Conservation (phyloP, 1,284 basidiomycete species). For the Rhodotorula mucilaginosa region DNA sequence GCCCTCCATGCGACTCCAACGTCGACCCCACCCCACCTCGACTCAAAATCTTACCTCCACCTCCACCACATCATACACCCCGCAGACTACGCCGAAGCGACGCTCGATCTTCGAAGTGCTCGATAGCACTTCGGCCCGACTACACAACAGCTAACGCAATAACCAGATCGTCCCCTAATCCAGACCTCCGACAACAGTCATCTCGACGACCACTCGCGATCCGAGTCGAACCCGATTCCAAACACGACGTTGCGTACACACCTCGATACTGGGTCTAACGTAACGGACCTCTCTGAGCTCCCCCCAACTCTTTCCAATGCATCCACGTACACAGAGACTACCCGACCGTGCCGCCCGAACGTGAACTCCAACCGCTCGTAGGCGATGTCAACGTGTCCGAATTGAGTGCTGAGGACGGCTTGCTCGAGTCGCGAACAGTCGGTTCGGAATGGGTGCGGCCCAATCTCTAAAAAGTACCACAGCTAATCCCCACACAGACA, state of each 20-base stretch:
- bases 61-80: background rate
- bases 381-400: constrained; percentile 58
- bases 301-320: constrained; percentile 75
- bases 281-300: constrained; percentile 13
- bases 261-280: background rate
- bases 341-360: constrained; percentile 73
- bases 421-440: constrained; percentile 51
- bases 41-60: background rate
- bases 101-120: constrained; percentile 63
- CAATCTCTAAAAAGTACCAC: background rate
- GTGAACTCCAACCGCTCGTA: constrained; percentile 66
- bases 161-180: constrained; percentile 49
- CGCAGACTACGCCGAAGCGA: constrained; percentile 38
- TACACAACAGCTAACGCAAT: too few species aligned
- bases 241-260: constrained; percentile 60
- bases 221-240: constrained; percentile 81
- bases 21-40: background rate
- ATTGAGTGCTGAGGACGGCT: constrained; percentile 61
- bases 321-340: constrained; percentile 71
- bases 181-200: constrained; percentile 63
- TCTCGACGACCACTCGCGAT: constrained; percentile 80
- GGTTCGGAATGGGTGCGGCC: constrained; percentile 25
- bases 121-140: constrained; percentile 69
- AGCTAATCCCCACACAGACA: constrained; percentile 46
- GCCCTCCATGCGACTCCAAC: background rate